Conservation (phyloP, 1,284 basidiomycete species). For the Salmacisia buchloeana region DNA sequence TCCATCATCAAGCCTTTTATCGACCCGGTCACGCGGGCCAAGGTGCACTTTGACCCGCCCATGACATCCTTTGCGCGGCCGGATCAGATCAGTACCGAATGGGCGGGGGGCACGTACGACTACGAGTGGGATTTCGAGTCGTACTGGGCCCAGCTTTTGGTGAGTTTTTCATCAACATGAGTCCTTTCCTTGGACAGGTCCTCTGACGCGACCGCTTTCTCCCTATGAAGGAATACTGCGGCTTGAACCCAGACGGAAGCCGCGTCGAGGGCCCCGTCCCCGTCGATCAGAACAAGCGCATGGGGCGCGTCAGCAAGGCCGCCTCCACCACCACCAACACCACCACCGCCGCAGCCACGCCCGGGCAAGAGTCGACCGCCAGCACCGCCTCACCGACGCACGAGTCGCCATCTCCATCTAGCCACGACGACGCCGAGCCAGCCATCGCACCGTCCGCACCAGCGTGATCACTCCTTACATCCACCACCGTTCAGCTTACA, state of each 20-base stretch:
- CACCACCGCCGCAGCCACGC: no score
- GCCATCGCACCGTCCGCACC: no score
- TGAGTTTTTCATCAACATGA: neutral
- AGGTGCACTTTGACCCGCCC: slow-evolving; percentile 78
- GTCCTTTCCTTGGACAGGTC: neutral
- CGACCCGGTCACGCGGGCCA: slow-evolving; percentile 82
- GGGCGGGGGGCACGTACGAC: slow-evolving; percentile 69
- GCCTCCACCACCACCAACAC: neutral
- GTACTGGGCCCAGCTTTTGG: slow-evolving; percentile 57
- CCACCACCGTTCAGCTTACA: no score
- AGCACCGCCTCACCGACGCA: no score
- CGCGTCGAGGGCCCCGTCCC: neutral
- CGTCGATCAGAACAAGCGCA: neutral
- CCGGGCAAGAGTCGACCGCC: no score
- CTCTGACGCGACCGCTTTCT: neutral
- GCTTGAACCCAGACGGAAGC: neutral
- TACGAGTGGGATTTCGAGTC: slow-evolving; percentile 69
- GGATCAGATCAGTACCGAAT: slow-evolving; percentile 70
- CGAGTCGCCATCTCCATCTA: no score
- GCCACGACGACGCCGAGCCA: no score
- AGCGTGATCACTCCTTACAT: no score
- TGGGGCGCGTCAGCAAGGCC: neutral
- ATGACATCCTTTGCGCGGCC: slow-evolving; percentile 68
- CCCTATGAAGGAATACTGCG: neutral
- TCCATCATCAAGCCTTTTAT: slow-evolving; percentile 79